Evolutionary conservation across 2,329 filamentous ascomycete genomes (phyloP).

Genomic region (Pseudogymnoascus sp.): DNA sequence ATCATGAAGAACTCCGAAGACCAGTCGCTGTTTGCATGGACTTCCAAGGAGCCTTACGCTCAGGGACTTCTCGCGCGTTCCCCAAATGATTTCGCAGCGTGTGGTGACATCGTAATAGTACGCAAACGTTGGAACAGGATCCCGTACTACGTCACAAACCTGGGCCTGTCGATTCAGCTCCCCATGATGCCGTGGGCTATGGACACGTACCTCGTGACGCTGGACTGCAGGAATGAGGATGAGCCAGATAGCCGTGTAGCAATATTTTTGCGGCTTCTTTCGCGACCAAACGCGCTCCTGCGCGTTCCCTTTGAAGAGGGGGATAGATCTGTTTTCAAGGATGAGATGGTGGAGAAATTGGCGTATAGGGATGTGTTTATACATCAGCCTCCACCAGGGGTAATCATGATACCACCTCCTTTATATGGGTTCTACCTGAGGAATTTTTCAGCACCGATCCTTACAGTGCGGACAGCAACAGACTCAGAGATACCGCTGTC

Average conservation of each 20-base stretch:
- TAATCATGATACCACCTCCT: neutral
- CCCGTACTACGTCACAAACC: constrained; percentile 19
- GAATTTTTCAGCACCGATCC: neutral
- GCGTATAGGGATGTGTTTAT: neutral
- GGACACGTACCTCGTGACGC: constrained; percentile 19
- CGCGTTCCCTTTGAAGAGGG: constrained; percentile 1
- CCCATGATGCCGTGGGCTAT: constrained; percentile 19
- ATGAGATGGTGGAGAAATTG: neutral
- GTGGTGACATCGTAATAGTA: neutral
- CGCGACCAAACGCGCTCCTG: constrained; percentile 8
- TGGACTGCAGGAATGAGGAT: constrained; percentile 16
- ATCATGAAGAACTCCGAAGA: constrained; percentile 28
- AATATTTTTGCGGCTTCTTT: constrained; percentile 13
- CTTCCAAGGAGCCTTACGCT: neutral
- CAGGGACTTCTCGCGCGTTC: constrained; percentile 15
- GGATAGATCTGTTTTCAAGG: neutral
- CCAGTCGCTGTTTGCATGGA: constrained; percentile 31
- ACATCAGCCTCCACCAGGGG: neutral
- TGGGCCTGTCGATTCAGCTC: constrained; percentile 18
- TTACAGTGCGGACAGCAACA: neutral
- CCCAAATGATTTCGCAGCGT: constrained; percentile 5
- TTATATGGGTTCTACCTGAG: neutral
- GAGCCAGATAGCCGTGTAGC: constrained; percentile 10
- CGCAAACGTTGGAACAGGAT: neutral
- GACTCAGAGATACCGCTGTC: neutral